Evolutionary conservation across 1,284 basidiomycete genomes (phyloP), one percentile per base, ranked within the genome.

Genomic region (Stygiomarasmius scandens): DNA sequence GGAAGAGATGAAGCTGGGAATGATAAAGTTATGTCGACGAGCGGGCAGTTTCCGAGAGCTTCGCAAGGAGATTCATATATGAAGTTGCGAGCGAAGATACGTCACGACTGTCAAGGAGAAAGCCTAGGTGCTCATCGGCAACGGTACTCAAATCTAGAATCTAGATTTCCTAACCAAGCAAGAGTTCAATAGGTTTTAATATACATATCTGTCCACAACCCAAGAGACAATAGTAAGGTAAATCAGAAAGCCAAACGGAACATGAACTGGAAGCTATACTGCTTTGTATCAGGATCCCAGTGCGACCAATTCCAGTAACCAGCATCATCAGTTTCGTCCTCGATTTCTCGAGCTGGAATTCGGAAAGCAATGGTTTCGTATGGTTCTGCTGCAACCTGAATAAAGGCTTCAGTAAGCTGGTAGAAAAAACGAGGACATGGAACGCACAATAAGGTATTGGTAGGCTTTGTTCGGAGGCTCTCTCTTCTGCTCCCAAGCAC

Each of bases 301-400:
- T 96, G 92, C 45, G 95, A 95, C 95, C 95, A 98, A 66, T 92
- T 93, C 90, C 92, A 93, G 63, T 90, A 92, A 2, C 89, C 89
- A 46, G 89, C 91, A 67, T 96, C 94, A 55, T 93, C 90, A 47
- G 90, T 86, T 72, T 97, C 92, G 63, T 95, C 92, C 68, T 95
- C 96, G 62, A 99, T 96, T 75, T 98, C 96, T 54, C 93, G 87
- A n/a, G 95, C 90, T 47, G 96, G 97, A 64, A 99, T 93, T 27
- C 96, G 93, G 80, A 99, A 99, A 9, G 96, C 93, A 64, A 99
- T 96, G 2, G 95, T 98, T 76, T 99, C 96, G 71, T 99, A 99
- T 5, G 97, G 96, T 69, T 99, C 97, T 19, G 97, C 96, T 16
- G 96, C 97, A 56, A 99, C 92, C 94, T 97, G 65, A 25, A 38